A percentile compares a stretch with the other conserved stretches of the same genome.
Conservation (phyloP, 1,139 yeast genomes). For the Citeromyces siamensis region DNA sequence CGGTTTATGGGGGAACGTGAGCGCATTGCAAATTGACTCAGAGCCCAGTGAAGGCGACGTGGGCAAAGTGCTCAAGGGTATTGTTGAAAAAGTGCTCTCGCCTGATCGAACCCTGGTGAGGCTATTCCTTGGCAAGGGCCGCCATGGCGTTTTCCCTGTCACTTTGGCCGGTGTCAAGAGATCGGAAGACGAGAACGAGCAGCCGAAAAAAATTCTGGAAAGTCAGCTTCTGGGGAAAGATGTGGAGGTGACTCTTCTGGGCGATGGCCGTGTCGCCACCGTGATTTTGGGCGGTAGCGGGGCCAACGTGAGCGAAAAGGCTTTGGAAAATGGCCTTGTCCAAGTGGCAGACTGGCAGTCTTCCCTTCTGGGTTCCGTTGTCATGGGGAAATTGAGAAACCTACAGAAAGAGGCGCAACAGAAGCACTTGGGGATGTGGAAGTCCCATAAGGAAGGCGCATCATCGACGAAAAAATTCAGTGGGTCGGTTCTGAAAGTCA, state of each 20-base stretch:
- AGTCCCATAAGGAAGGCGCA: slow-evolving; percentile 19
- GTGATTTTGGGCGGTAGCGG: slow-evolving; percentile 42
- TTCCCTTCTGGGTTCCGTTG: slow-evolving; percentile 49
- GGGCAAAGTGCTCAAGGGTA: slow-evolving; percentile 33
- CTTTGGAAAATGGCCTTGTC: slow-evolving; percentile 61
- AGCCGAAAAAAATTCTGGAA: slow-evolving; percentile 42
- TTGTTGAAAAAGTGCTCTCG: slow-evolving; percentile 64
- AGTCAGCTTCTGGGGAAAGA: slow-evolving; percentile 53
- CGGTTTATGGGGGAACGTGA: slow-evolving; percentile 42
- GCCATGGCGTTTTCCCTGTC: slow-evolving; percentile 40
- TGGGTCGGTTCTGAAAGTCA: slow-evolving; percentile 42
- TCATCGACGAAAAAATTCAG: slow-evolving; percentile 15
- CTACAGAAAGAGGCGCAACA: slow-evolving; percentile 61
- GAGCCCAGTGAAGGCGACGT: slow-evolving; percentile 26
- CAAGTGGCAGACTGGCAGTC: slow-evolving; percentile 81
- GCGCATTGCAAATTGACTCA: slow-evolving; percentile 23
- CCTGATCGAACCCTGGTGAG: slow-evolving; percentile 68
- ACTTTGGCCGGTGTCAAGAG: slow-evolving; percentile 66
- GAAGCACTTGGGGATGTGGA: slow-evolving; percentile 52
- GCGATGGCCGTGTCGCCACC: slow-evolving; percentile 46
- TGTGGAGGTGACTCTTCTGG: slow-evolving; percentile 45
- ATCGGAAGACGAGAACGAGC: slow-evolving; percentile 31
- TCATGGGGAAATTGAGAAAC: slow-evolving; percentile 49
- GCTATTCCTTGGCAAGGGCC: slow-evolving; percentile 28
- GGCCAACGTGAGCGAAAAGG: slow-evolving; percentile 54